Percentiles rank a stretch among this genome's conserved stretches.
Evolutionary conservation across 2,329 filamentous ascomycete species (phyloP).

Genomic region (Emydomyces testavorans): DNA sequence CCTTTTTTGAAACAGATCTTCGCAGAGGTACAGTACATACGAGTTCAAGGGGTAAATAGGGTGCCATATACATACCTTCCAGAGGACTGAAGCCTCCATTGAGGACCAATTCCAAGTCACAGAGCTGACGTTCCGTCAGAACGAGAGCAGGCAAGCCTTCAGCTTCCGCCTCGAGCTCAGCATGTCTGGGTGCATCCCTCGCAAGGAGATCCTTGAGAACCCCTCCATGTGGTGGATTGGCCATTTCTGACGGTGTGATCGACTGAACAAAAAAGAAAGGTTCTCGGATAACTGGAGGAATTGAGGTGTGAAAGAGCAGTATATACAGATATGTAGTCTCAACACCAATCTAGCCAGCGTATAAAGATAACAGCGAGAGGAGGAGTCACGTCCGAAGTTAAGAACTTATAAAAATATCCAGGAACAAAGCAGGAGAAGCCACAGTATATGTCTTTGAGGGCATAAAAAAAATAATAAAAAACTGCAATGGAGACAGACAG

Average conservation of each 20-base stretch:
- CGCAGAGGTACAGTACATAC: too few species aligned
- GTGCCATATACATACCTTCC: slow-evolving; percentile 56
- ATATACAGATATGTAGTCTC: too few species aligned
- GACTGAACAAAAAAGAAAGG: background rate
- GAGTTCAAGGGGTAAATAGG: background rate
- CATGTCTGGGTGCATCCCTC: slow-evolving; percentile 73
- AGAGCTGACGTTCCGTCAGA: slow-evolving; percentile 87
- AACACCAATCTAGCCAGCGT: background rate
- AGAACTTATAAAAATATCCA: background rate
- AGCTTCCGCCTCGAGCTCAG: slow-evolving; percentile 69
- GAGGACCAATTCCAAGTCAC: slow-evolving; percentile 93
- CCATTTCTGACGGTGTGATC: slow-evolving; percentile 26
- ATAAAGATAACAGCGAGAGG: background rate
- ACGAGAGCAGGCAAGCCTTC: slow-evolving; percentile 74
- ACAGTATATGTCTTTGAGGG: slow-evolving; percentile 1
- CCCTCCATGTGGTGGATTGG: slow-evolving; percentile 64
- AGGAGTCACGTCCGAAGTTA: background rate
- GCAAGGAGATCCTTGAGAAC: slow-evolving; percentile 96
- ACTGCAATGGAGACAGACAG: background rate
- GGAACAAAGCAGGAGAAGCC: slow-evolving; percentile 6
- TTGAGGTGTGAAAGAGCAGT: background rate
- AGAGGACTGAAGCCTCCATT: slow-evolving; percentile 96
- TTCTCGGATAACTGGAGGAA: background rate
- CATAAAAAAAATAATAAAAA: background rate
- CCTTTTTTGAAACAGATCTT: too few species aligned